Percentiles rank a stretch among this genome's conserved stretches.
Evolutionary conservation across 768 basidiomycete species (phyloP).

Genomic region (Panellus pusillus): DNA sequence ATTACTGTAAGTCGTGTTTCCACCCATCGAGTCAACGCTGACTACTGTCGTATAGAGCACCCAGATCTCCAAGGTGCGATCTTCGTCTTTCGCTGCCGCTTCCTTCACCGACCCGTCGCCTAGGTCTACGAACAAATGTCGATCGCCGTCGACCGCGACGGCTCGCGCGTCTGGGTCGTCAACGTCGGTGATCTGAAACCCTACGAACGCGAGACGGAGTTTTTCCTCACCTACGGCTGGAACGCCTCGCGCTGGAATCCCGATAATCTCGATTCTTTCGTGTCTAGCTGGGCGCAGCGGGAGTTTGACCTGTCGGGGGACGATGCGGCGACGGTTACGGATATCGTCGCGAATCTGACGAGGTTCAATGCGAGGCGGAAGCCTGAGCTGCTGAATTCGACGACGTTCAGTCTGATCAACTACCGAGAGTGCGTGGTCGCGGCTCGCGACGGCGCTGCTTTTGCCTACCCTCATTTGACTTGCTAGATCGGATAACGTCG

Average conservation of each 20-base stretch:
- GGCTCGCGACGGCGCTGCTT: not conserved
- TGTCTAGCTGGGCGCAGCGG: conserved; percentile 59
- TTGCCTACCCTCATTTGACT: not conserved
- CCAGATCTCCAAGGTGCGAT: conserved; percentile 49
- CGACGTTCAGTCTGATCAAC: conserved; percentile 62
- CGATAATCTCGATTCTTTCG: conserved; percentile 53
- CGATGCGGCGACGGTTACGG: conserved; percentile 43
- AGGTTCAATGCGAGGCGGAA: conserved; percentile 61
- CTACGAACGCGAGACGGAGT: conserved; percentile 69
- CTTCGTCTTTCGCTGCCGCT: too few relatives aligned
- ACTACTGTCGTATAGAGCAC: conserved; percentile 38
- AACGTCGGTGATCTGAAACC: conserved; percentile 80
- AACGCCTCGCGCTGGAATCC: conserved; percentile 56
- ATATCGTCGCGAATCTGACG: conserved; percentile 57
- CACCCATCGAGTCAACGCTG: not conserved
- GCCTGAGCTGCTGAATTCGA: conserved; percentile 62
- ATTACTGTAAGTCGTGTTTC: conserved; percentile 43
- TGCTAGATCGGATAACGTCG: conserved; percentile 56
- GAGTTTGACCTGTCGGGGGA: conserved; percentile 53
- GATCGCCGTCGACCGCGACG: conserved; percentile 57
- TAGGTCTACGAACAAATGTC: conserved; percentile 71
- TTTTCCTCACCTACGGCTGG: conserved; percentile 66
- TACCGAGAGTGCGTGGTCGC: conserved; percentile 60
- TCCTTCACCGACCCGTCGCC: not conserved
- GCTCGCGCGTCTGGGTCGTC: conserved; percentile 64